phyloP scores from a whole-genome alignment of 805 yeast species.

The Priceomyces medius region DNA sequence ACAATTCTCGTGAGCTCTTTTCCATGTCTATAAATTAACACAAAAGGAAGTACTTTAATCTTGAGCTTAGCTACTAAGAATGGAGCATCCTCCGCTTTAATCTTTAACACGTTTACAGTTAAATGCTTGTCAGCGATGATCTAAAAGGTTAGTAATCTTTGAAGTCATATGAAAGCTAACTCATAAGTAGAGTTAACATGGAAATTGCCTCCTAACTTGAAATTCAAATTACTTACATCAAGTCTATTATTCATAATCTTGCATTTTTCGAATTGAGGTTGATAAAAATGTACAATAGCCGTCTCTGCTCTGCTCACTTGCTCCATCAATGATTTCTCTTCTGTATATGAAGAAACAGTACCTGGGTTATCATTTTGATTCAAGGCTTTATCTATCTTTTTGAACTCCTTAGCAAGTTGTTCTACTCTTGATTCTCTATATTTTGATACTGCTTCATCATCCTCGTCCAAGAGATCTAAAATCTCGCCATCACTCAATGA shows the following conservation, averaged over 20 bases:
- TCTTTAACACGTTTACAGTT: constrained; percentile 49
- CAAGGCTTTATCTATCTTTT: constrained; percentile 28
- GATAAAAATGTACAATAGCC: constrained; percentile 62
- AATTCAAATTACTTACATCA: constrained; percentile 9
- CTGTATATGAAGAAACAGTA: constrained; percentile 34
- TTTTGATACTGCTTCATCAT: constrained; percentile 40
- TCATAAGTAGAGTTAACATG: background rate
- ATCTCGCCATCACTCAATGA: constrained; percentile 41
- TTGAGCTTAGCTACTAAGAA: constrained; percentile 64
- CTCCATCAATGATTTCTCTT: constrained; percentile 59
- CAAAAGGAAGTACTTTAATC: constrained; percentile 70
- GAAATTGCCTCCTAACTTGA: background rate
- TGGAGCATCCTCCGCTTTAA: constrained; percentile 66
- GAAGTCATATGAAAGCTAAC: background rate
- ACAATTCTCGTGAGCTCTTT: constrained; percentile 57
- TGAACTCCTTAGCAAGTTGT: constrained; percentile 49
- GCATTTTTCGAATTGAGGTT: constrained; percentile 62
- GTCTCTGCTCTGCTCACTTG: constrained; percentile 41
- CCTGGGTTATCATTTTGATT: constrained; percentile 45
- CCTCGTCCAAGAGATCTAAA: constrained; percentile 51
- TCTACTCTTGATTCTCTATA: constrained; percentile 66
- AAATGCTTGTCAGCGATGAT: constrained; percentile 59
- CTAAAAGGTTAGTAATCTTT: constrained; percentile 12
- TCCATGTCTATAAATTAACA: constrained; percentile 60
- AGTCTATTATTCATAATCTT: constrained; percentile 50